phyloP scores from a whole-genome alignment of 2,329 filamentous ascomycete species.

The Penicillium sp. region DNA sequence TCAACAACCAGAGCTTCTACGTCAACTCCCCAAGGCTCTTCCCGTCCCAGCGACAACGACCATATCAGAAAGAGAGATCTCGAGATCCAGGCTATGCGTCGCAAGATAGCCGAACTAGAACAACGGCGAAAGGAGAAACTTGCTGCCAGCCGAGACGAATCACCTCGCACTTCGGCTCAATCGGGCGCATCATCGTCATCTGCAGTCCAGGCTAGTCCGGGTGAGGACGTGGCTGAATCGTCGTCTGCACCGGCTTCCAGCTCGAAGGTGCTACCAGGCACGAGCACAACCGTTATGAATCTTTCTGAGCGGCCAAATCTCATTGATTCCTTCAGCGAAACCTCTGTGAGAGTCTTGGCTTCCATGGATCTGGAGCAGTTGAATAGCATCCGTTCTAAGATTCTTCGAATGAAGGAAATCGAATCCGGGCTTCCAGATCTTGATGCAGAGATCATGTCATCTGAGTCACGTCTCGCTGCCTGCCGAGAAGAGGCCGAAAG shows the following conservation, averaged over 20 bases:
- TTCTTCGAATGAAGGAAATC: slow-evolving; percentile 49
- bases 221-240: slow-evolving; percentile 12
- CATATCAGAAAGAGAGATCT: slow-evolving; percentile 49
- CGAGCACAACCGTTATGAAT: not conserved
- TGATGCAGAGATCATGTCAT: slow-evolving; percentile 45
- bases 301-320: slow-evolving; percentile 5
- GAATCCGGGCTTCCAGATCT: slow-evolving; percentile 47
- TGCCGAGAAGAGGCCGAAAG: slow-evolving; percentile 39
- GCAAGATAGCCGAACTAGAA: slow-evolving; percentile 51
- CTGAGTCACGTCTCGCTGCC: slow-evolving; percentile 33
- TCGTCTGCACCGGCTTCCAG: slow-evolving; percentile 2
- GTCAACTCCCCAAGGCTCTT: slow-evolving; percentile 38
- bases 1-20: slow-evolving; percentile 39
- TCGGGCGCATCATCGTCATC: slow-evolving; percentile 19
- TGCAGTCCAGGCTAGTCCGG: slow-evolving; percentile 9
- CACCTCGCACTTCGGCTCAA: slow-evolving; percentile 29
- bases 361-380: slow-evolving; percentile 24
- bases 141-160: slow-evolving; percentile 37
- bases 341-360: slow-evolving; percentile 19
- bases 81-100: slow-evolving; percentile 49
- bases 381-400: slow-evolving; percentile 37
- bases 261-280: not conserved
- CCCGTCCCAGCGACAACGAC: slow-evolving; percentile 39
- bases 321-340: slow-evolving; percentile 15
- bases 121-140: slow-evolving; percentile 44